Percentiles rank a stretch among this genome's conserved stretches.
phyloP scores from a whole-genome alignment of 2,329 filamentous ascomycete species.

The Pseudocercospora ulei region DNA sequence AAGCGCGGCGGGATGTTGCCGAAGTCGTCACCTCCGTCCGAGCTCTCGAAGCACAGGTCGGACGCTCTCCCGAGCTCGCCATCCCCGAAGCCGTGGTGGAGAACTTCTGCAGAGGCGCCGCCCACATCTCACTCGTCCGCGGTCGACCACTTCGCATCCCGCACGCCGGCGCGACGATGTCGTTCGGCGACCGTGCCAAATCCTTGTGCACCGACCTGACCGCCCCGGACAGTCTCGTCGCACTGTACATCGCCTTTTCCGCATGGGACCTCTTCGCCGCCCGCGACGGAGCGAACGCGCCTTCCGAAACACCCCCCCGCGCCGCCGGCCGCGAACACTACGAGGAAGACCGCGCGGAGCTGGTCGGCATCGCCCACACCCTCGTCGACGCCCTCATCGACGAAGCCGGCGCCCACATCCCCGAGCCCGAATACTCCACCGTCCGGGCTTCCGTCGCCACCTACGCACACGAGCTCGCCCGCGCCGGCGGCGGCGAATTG shows the following conservation, averaged over 20 bases:
- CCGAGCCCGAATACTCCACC: slow-evolving; percentile 37
- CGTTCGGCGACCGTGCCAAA: slow-evolving; percentile 40
- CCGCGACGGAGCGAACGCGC: slow-evolving; percentile 34
- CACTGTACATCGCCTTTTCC: slow-evolving; percentile 45
- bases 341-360: slow-evolving; percentile 35
- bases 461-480: slow-evolving; percentile 45
- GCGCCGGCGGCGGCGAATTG: slow-evolving; percentile 73
- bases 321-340: slow-evolving; percentile 29
- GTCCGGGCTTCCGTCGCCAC: slow-evolving; percentile 34
- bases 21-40: slow-evolving; percentile 62
- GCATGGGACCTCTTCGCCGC: slow-evolving; percentile 43
- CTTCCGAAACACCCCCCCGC: slow-evolving; percentile 31
- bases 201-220: slow-evolving; percentile 39
- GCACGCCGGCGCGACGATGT: slow-evolving; percentile 34
- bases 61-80: slow-evolving; percentile 34
- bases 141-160: slow-evolving; percentile 48
- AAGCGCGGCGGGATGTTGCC: slow-evolving; percentile 66
- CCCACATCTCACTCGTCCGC: slow-evolving; percentile 80
- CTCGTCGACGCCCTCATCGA: slow-evolving; percentile 39
- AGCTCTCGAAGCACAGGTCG: slow-evolving; percentile 44
- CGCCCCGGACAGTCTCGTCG: slow-evolving; percentile 40
- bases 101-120: slow-evolving; percentile 88
- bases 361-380: slow-evolving; percentile 39
- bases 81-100: slow-evolving; percentile 69
- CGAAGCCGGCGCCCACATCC: slow-evolving; percentile 36